Evolutionary conservation across 1,139 yeast genomes (phyloP), one percentile per base, ranked within the genome.

Genomic region (Geotrichum histeridarum): DNA sequence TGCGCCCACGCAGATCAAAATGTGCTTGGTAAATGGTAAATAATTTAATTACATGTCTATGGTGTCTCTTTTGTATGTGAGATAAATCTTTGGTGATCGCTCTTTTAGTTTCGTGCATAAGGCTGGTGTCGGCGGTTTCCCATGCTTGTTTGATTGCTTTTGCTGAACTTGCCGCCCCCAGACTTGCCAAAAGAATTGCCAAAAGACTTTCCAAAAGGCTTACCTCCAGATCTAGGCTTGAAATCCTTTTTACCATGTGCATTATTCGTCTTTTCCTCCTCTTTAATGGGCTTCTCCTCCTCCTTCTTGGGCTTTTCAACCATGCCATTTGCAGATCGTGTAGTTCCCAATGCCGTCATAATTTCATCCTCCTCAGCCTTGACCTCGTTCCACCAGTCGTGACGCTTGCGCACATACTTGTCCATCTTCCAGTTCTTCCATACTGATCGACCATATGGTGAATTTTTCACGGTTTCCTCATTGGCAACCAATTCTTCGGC

Each of bases 361-460:
- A 66, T 59, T 39, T 50, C 57, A 54, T 75, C 75, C 66, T 87
- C 95, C 64, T 84, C 86, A 51, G 83, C 83, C 65, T 86, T 89
- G 36, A 87, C 80, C 38, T 80, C 64, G 47, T 78, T 74, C 71
- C 86, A 87, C 97, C 97, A 90, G 65, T 89, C 96, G 65, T 76
- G 80, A 67, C 85, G 82, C 70, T 84, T 84, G 67, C 96, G 78
- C 11, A 75, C 69, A 64, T 83, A 88, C 62, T 82, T 71, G 66
- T 89, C 96, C 84, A 90, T 79, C 35, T 79, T 72, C 98, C 98
- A 93, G 68, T 91, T 93, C 66, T 86, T 87, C 98, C 98, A 93
- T 1, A 93, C 98, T 62, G 83, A 78, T 67, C 86, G 81, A 46
- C 99, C 99, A 65, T 93, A 93, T 27, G 76, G 79, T 67, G 95